A percentile compares a stretch with the other conserved stretches of the same genome.
Evolutionary conservation across 1,284 basidiomycete genomes (phyloP).

Genomic region (Baeospora myosura): DNA sequence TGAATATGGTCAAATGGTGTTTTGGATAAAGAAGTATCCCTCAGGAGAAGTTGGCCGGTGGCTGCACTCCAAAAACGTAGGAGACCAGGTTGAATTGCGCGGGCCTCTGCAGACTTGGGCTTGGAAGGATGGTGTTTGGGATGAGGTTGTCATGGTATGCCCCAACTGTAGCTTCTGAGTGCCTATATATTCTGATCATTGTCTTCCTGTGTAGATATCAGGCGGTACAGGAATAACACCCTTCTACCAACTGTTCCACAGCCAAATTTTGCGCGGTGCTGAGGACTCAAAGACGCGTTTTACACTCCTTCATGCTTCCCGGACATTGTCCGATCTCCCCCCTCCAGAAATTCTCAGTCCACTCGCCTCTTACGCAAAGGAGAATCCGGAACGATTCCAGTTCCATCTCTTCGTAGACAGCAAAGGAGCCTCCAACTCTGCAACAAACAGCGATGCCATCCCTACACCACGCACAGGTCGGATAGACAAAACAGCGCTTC

Average conservation of each 20-base stretch:
- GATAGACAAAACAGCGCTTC: conserved; percentile 43
- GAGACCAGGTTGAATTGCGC: conserved; percentile 68
- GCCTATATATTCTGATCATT: conserved; percentile 1
- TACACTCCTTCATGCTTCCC: conserved; percentile 66
- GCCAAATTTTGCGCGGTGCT: conserved; percentile 25
- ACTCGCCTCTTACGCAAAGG: conserved; percentile 37
- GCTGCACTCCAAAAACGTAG: conserved; percentile 63
- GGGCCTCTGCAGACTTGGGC: conserved; percentile 70
- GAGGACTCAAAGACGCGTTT: conserved; percentile 39
- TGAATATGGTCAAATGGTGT: conserved; percentile 49
- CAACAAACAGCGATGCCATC: conserved; percentile 8
- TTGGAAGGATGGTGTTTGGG: conserved; percentile 58
- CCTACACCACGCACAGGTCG: conserved; percentile 33
- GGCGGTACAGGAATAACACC: conserved; percentile 81
- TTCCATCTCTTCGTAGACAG: conserved; percentile 59
- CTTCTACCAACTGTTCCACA: conserved; percentile 63
- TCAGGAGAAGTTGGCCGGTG: conserved; percentile 78
- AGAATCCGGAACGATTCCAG: conserved; percentile 46
- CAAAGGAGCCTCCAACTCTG: conserved; percentile 25
- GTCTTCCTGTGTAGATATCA: conserved; percentile 58
- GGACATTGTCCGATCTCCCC: conserved; percentile 54
- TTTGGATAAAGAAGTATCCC: conserved; percentile 76
- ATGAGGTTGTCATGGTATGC: conserved; percentile 72
- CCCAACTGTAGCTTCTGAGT: background rate
- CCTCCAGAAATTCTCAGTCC: conserved; percentile 49